Evolutionary conservation across 495 filamentous ascomycete species (phyloP), one percentile per base, ranked within the genome.

Genomic region (Podospora bellae-mahoneyi): DNA sequence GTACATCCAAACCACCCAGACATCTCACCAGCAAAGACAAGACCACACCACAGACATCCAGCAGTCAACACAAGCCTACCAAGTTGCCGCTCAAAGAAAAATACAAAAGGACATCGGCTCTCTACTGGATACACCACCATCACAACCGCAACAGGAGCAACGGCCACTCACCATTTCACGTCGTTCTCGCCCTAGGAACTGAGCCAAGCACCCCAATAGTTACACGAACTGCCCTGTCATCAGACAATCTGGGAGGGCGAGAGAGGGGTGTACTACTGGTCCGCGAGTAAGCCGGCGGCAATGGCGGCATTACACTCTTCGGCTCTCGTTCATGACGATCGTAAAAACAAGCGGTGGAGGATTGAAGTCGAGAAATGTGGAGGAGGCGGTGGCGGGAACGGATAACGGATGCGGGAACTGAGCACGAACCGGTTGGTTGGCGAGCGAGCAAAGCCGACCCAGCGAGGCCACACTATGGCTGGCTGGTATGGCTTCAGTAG

Each of bases 41-140:
- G 18, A 68, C 3, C 68, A 68, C 61, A 70, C 71, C 10, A 60
- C 64, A 1, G 64, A 73, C 64, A 23, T 28, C 23, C 13, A 26
- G 13, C 39, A 23, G 1, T 27, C 68, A 1, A 54, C 67, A 7
- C 60, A 55, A 10, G 16, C 39, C 6, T 66, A 73, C 32, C 60
- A 60, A 5, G 13, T 19, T 10, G 71, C 66, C 18, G 66, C 68
- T 6, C 16, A 60, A 60, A 55, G 27, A 9, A 74, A 72, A 53
- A 68, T 70, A 48, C 2, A 10, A 3, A 1, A 48, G 15, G 39
- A 48, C 9, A 10, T 48, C 39, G 39, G 39, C 39, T 3, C 39
- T 10, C 15, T 10, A 10, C 9, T 16, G 9, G 15, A 16, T 16
- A 16, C 7, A 18, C 39, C 39, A 48, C 39, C 5, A 48, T 16